A percentile compares a stretch with the other conserved stretches of the same genome.
Evolutionary conservation across 148 eudicot genomes (phyloP).

Genomic region (Cornus suecica): DNA sequence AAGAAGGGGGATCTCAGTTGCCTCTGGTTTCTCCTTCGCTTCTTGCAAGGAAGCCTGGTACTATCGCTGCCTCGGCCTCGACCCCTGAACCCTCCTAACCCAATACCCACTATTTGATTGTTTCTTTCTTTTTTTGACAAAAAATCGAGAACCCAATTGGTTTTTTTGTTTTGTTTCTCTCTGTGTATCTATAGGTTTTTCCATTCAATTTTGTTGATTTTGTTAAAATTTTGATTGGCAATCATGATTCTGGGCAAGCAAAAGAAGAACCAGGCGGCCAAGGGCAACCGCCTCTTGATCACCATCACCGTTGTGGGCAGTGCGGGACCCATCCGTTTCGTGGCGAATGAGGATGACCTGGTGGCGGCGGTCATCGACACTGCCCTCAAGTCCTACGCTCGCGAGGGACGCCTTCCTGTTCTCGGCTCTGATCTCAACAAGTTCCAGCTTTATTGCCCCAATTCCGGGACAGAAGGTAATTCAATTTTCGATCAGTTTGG

Average conservation of each 20-base stretch:
- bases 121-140: too few species aligned
- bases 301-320: slow-evolving; percentile 37
- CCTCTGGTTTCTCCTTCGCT: slow-evolving; percentile 26
- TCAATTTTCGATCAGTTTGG: not conserved
- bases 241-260: slow-evolving; percentile 32
- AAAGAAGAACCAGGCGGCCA: slow-evolving; percentile 36
- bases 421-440: slow-evolving; percentile 39
- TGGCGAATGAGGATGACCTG: slow-evolving; percentile 32
- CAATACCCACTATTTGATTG: too few species aligned
- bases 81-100: slow-evolving; percentile 41
- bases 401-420: slow-evolving; percentile 37
- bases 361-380: slow-evolving; percentile 36
- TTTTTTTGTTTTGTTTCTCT: too few species aligned
- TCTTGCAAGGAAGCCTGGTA: slow-evolving; percentile 51
- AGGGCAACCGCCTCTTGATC: slow-evolving; percentile 31
- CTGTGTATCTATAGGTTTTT: not conserved
- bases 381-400: slow-evolving; percentile 35
- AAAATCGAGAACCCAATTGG: too few species aligned
- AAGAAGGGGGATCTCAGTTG: slow-evolving; percentile 38
- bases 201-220: slow-evolving; percentile 1
- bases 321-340: slow-evolving; percentile 42
- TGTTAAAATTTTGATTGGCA: not conserved
- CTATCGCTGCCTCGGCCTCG: slow-evolving; percentile 43
- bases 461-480: slow-evolving; percentile 36
- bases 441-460: slow-evolving; percentile 34